Percentiles rank a stretch among this genome's conserved stretches.
Evolutionary conservation across 805 yeast species (phyloP).

Genomic region (Millerozyma acaciae): DNA sequence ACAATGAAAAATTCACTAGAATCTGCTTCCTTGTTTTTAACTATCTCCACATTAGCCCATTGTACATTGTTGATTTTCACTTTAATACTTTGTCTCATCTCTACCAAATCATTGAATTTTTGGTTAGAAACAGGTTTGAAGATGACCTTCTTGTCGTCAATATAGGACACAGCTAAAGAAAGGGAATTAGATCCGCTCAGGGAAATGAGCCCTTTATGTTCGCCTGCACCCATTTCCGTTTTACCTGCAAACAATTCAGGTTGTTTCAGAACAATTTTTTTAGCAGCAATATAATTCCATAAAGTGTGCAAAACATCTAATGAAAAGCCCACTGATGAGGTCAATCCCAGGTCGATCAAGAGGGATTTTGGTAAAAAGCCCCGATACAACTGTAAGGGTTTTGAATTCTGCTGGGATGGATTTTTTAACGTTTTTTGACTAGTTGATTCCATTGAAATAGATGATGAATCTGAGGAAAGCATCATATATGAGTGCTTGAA

Average conservation of each 20-base stretch:
- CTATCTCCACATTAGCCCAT: slow-evolving; percentile 28
- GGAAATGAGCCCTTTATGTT: slow-evolving; percentile 15
- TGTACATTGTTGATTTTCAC: slow-evolving; percentile 29
- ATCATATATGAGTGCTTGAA: no score
- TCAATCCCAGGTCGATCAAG: no score
- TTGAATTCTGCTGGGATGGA: no score
- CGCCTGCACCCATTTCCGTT: slow-evolving; percentile 18
- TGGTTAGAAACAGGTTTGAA: slow-evolving; percentile 15
- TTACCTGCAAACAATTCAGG: slow-evolving; percentile 32
- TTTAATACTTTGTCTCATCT: slow-evolving; percentile 6
- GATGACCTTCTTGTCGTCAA: slow-evolving; percentile 29
- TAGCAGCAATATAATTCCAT: slow-evolving; percentile 41
- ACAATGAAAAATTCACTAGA: slow-evolving; percentile 14
- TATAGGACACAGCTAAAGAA: slow-evolving; percentile 17
- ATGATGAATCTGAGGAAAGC: no score
- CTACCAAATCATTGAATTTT: slow-evolving; percentile 4
- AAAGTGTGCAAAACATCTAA: no score
- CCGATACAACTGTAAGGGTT: no score
- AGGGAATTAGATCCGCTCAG: background rate
- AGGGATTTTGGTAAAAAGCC: no score
- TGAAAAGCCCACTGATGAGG: no score
- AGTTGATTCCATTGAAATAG: no score
- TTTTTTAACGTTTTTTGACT: no score
- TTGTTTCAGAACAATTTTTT: slow-evolving; percentile 25
- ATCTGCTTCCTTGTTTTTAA: slow-evolving; percentile 9